Evolutionary conservation across 805 yeast species (phyloP), one percentile per base, ranked within the genome.

Genomic region (Torulaspora microellipsoides): DNA sequence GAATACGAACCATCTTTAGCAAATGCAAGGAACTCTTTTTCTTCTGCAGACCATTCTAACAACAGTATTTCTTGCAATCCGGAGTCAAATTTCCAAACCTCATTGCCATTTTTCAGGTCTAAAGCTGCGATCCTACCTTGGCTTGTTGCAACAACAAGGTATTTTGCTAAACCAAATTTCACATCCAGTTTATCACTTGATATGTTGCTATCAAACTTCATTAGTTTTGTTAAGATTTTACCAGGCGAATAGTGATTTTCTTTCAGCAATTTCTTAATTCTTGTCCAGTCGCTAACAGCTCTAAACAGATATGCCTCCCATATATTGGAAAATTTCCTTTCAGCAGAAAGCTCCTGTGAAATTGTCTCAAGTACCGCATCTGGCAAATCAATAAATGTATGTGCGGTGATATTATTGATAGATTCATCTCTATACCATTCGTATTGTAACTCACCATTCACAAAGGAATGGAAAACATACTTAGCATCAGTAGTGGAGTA

Each of bases 141-240:
- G 10, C 56, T 52, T 0, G 78, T 70, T 2, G 72, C 66, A 0
- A 68, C 66, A 2, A 77, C 57, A 23, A 78, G 47, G 4, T 59
- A 56, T 45, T 77, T 77, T 7, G 62, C 54, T 28, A 73, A 68
- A 1, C 82, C 82, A 62, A 78, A 77, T 25, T 62, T 68, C 6
- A 53, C 32, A 31, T 62, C 56, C 15, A 38, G 43, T 27, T 46
- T 47, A 8, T 53, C 52, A 8, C 54, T 60, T 7, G 53, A 41
- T 10, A 44, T 49, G 17, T 44, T 45, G 9, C 36, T 20, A 25
- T 50, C 51, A n/a, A 51, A 15, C 17, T 44, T 45, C 31, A 59
- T 30, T 2, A 53, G 8, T 27, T 40, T 43, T 1, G 57, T 54
- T 8, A 59, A 10, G 1, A 56, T 31, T 29, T 36, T 44, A 9